Evolutionary conservation across 2,329 filamentous ascomycete genomes (phyloP), one percentile per base, ranked within the genome.

Genomic region (Acrodontium crateriforme): DNA sequence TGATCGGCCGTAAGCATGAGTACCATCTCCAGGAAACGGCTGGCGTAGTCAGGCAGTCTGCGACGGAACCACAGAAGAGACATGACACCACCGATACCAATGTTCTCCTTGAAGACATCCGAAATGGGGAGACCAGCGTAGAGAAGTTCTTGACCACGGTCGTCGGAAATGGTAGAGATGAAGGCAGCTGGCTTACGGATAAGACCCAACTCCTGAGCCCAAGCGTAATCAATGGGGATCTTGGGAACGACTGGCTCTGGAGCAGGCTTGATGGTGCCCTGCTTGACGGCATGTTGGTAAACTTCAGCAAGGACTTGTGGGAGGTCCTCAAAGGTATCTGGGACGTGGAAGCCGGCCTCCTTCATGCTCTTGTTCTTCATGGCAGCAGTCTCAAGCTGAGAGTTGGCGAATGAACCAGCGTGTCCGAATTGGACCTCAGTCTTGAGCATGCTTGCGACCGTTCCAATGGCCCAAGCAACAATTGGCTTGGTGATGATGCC

Each of bases 51-150:
- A 40, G 89, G 89, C 39, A 98, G 79, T 55, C 89, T 81, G 62
- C 89, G 85, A 54, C 89, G 87, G 84, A 98, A 98, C 89, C 89
- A 98, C 48, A 98, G 71, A 33, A 98, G 75, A 36, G 89, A 94
- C 89, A 98, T 98, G 65, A 98, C 89, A 78, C 89, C 89, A 58
- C 89, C 89, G 49, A 98, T 95, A 49, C 89, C 89, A 50, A 98
- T 95, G 49, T 95, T 85, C 69, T 98, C 89, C 60, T 65, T 81
- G 78, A 98, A 98, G 41, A 98, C 89, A 56, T 98, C 89, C n/a
- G 89, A 95, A 54, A 98, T 98, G 54, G 89, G 89, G 82, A 98
- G 93, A 54, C 89, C 89, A 42, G 89, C 89, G 61, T 98, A 98
- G 45, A 98, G 72, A 37, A 98, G 79, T 66, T 98, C 89, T 62